Evolutionary conservation across 2,329 filamentous ascomycete species (phyloP).

Genomic region (Paecilomyces formosus): DNA sequence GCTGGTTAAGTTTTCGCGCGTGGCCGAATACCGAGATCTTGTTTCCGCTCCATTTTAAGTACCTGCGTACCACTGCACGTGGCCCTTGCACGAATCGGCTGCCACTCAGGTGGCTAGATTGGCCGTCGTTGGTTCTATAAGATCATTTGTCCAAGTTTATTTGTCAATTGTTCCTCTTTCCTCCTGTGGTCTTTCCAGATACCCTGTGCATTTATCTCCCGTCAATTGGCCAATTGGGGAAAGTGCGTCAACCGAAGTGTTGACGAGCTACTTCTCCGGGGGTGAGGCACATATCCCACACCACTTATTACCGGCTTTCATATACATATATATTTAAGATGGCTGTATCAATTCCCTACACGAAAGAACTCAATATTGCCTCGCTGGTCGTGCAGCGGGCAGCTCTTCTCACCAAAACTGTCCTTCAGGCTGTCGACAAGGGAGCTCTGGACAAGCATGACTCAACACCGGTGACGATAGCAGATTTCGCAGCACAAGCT

Average conservation of each 20-base stretch:
- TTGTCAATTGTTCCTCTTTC: neutral
- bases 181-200: neutral
- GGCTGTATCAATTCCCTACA: conserved; percentile 18
- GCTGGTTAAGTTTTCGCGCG: neutral
- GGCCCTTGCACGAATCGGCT: neutral
- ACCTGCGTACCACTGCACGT: too few relatives aligned
- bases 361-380: conserved; percentile 28
- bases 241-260: neutral
- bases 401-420: conserved; percentile 49
- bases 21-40: neutral
- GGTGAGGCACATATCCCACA: neutral
- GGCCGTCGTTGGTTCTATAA: neutral
- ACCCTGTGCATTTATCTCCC: neutral
- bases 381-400: conserved; percentile 48
- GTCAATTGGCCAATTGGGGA: neutral
- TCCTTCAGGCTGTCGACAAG: conserved; percentile 44
- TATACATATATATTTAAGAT: conserved; percentile 8
- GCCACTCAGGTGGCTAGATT: neutral
- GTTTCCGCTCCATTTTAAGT: too few relatives aligned
- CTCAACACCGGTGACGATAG: conserved; percentile 54
- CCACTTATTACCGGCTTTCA: neutral
- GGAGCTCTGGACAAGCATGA: conserved; percentile 51
- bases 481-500: conserved; percentile 58
- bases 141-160: neutral
- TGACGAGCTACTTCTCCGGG: neutral